Evolutionary conservation across 2,329 filamentous ascomycete genomes (phyloP).

Genomic region (Trichocomaceae sp.): DNA sequence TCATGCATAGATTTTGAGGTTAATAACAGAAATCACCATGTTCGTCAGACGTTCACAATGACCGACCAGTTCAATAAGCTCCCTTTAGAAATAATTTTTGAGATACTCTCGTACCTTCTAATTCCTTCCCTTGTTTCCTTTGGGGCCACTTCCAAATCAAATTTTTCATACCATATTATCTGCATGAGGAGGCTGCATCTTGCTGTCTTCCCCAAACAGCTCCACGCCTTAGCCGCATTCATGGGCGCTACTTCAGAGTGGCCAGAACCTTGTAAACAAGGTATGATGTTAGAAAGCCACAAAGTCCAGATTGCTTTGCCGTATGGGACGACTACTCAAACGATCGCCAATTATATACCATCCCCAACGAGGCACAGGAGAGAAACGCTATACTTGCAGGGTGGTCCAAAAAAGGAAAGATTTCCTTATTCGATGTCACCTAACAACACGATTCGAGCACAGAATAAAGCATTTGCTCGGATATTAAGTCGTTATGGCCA

Average conservation of each 20-base stretch:
- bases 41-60: not conserved
- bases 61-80: conserved; percentile 18
- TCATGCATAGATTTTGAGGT: not conserved
- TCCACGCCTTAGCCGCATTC: conserved; percentile 28
- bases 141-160: conserved; percentile 24
- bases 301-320: conserved; percentile 15
- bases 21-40: not conserved
- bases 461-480: conserved; percentile 22
- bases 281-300: conserved; percentile 2
- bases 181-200: conserved; percentile 26
- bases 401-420: not conserved
- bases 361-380: not conserved
- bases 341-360: not conserved
- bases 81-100: conserved; percentile 27
- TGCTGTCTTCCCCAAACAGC: conserved; percentile 27
- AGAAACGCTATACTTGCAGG: not conserved
- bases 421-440: not conserved
- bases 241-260: conserved; percentile 22
- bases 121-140: conserved; percentile 26
- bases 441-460: conserved; percentile 19
- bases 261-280: conserved; percentile 4
- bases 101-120: conserved; percentile 26
- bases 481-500: conserved; percentile 21
- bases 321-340: conserved; percentile 1
- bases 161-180: conserved; percentile 23